Base-by-base conservation (phyloP, 2,329 filamentous ascomycete species). In the Hortaea sp. region DNA sequence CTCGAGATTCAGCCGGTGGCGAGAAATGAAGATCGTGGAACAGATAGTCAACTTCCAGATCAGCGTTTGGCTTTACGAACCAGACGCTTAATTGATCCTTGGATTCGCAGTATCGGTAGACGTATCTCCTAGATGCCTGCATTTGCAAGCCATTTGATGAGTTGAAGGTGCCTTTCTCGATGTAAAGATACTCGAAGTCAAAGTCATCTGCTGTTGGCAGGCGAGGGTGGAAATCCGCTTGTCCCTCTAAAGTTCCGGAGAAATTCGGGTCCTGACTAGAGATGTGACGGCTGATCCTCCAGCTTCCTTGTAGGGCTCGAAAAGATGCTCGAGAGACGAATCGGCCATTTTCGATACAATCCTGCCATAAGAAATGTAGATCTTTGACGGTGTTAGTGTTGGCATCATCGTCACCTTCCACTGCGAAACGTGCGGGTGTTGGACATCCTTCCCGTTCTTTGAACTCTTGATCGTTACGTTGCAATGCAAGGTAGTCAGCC, bases 11-110 rank as follows among this genome's bases (percentile, higher is more conserved):
- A 1, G 55, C 56, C 0, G 69, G 67, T 6, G 68, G 53, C 20
- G 68, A 48, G 53, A 88, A 85, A 41, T 79, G 70, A 30, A 88
- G 67, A 50, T 80, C 74, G 56, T 88, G 84, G 63, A 88, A 89
- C 13, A 88, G 67, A 53, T 86, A 84, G 57, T 87, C 84, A 0
- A 80, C 81, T 10, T 73, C 72, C 45, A 70, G 69, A 11, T 71
- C 64, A n/a, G 85, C 80, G 11, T 83, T 77, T 6, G 58, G 56
- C 52, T 80, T 79, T 35, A 79, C 79, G 55, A 88, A 88, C 84
- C 84, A 89, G 1, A 84, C 79, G 49, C 78, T 84, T 20, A 89
- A 67, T 29, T 62, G 64, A 56, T 88, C 83, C 1, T 58, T 67
- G 7, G 47, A 55, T 52, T 82, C 79, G 39, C 78, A 70, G 56